Evolutionary conservation across 169 alveolate species (phyloP), one percentile per base, ranked within the genome.

Genomic region (Cryptosporidium meleagridis): DNA sequence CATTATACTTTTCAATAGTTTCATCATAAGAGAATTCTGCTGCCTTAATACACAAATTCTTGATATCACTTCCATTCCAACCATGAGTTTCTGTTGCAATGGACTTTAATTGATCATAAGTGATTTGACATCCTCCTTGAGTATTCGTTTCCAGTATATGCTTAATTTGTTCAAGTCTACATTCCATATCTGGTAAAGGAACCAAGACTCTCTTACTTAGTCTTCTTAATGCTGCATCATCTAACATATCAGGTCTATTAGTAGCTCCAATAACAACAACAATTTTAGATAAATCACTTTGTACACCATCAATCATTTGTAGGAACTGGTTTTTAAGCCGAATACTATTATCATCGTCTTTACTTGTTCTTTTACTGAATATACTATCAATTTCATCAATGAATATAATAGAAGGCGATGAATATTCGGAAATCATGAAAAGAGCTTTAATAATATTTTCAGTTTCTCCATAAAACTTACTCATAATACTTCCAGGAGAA

Each of bases 321-420:
- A 96, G 91, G 85, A 97, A 93, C 71, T 97, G 98, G 31, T 97
- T 97, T 92, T 97, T 97, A 93, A 97, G 94, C 39, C 98, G 85
- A 84, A 97, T 94, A 61, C 96, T 91, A 0, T 97, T 94, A 58
- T 96, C 99, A 84, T 97, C 97, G 72, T 97, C 99, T 59, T 96
- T 96, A 45, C 93, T 92, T 14, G 94, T 87, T 68, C 99, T 92
- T 84, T 94, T 93, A 35, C 98, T 96, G 61, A 97, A 94, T 1
- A 97, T 91, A 12, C 98, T 95, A 85, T 97, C 99, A 16, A 97
- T 96, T 92, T 97, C 99, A 93, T 97, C 99, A 58, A 97, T 95
- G 91, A 97, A 97, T 53, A 97, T 95, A 2, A 97, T 94, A 2
- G 98, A 96, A 41, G 98, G 98, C 7, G 95, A 72, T 41, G 96